Percentiles rank a stretch among this genome's conserved stretches.
Conservation (phyloP, 495 filamentous ascomycete species). For the Penicillium robsamsonii region DNA sequence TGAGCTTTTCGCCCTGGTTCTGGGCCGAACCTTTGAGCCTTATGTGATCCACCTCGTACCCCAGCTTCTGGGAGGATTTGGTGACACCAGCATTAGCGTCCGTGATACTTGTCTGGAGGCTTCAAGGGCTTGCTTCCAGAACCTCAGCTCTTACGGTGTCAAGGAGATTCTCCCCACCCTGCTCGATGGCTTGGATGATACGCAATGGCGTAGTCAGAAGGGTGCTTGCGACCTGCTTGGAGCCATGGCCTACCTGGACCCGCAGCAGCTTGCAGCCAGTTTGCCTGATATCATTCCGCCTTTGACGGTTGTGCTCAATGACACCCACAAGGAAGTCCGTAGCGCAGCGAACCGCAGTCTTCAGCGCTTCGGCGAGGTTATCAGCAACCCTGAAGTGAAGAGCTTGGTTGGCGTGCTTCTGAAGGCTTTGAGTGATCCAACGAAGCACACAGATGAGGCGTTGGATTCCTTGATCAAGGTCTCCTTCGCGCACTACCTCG, state of each 20-base stretch:
- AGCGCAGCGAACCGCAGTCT: conserved; percentile 88
- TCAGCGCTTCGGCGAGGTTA: conserved; percentile 96
- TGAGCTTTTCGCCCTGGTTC: conserved; percentile 80
- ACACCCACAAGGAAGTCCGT: conserved; percentile 96
- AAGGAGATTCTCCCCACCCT: conserved; percentile 90
- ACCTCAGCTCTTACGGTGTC: conserved; percentile 90
- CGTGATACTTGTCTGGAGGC: conserved; percentile 90
- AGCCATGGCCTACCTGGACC: conserved; percentile 97
- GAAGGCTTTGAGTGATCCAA: conserved; percentile 95
- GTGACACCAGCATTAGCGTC: conserved; percentile 83
- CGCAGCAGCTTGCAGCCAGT: conserved; percentile 86
- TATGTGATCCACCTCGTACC: conserved; percentile 96
- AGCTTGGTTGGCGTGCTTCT: conserved; percentile 82
- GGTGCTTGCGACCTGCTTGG: conserved; percentile 94
- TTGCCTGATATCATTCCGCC: conserved; percentile 96
- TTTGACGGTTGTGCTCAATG: conserved; percentile 87
- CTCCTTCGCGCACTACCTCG: conserved; percentile 91
- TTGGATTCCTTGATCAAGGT: conserved; percentile 93
- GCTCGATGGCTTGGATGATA: conserved; percentile 88
- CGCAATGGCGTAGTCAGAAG: conserved; percentile 97
- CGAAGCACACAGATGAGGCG: conserved; percentile 94
- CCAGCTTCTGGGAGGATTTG: conserved; percentile 83
- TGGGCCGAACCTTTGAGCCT: conserved; percentile 88
- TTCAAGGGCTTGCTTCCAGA: conserved; percentile 90
- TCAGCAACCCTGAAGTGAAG: conserved; percentile 96